A percentile compares a stretch with the other conserved stretches of the same genome.
Conservation (phyloP, 2,329 filamentous ascomycete genomes). For the Pochonia chlamydosporia region DNA sequence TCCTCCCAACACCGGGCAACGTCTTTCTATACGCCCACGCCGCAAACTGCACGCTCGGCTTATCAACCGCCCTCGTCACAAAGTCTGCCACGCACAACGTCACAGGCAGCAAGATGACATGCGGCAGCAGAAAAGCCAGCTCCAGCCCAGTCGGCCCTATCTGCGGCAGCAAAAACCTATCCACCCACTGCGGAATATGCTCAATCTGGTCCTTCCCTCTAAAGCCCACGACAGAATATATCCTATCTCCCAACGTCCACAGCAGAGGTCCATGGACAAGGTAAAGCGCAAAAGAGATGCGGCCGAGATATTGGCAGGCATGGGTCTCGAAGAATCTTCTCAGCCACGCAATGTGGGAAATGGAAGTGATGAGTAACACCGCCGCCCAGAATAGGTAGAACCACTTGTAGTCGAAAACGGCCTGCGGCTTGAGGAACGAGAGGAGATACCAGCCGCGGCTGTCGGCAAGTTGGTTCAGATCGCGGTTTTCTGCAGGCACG, state of each 20-base stretch:
- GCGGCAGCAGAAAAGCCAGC: slow-evolving; percentile 51
- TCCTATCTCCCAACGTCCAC: slow-evolving; percentile 52
- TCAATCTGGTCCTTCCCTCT: slow-evolving; percentile 38
- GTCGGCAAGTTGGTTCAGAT: slow-evolving; percentile 42
- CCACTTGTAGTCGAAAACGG: slow-evolving; percentile 61
- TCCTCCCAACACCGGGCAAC: slow-evolving; percentile 18
- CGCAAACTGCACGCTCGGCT: slow-evolving; percentile 53
- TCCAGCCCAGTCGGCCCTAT: slow-evolving; percentile 56
- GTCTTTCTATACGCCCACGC: slow-evolving; percentile 50
- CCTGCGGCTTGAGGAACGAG: slow-evolving; percentile 58
- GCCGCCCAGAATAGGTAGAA: slow-evolving; percentile 61
- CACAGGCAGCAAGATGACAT: slow-evolving; percentile 53
- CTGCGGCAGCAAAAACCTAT: slow-evolving; percentile 48
- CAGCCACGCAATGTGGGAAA: slow-evolving; percentile 52
- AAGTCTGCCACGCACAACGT: slow-evolving; percentile 55
- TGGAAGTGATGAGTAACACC: slow-evolving; percentile 46
- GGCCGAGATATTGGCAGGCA: slow-evolving; percentile 57
- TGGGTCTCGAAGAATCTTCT: slow-evolving; percentile 52
- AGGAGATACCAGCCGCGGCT: slow-evolving; percentile 57
- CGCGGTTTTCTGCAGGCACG: slow-evolving; percentile 45
- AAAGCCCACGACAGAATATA: slow-evolving; percentile 59
- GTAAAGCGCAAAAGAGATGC: slow-evolving; percentile 58
- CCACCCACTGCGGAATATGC: slow-evolving; percentile 49
- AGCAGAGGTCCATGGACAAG: slow-evolving; percentile 59
- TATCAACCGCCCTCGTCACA: slow-evolving; percentile 51